phyloP scores from a whole-genome alignment of 106 monocot genomes.

The Platanthera guangdongensis region DNA sequence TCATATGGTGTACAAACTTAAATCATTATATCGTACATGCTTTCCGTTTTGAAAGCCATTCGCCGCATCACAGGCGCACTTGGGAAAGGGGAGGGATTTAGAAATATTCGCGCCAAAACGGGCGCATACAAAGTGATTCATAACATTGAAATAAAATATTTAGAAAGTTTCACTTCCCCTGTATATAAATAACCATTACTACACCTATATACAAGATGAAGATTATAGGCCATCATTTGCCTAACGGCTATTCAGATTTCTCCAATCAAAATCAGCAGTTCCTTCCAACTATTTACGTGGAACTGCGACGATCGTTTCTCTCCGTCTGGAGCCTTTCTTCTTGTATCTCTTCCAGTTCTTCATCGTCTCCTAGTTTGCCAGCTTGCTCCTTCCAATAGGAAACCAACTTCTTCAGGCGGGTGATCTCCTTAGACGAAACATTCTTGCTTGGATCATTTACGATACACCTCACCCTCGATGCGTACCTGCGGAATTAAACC shows the following conservation, averaged over 20 bases:
- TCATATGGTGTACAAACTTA: too few species aligned
- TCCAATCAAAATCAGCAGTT: neutral
- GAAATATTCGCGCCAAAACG: too few species aligned
- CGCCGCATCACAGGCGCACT: too few species aligned
- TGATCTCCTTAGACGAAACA: conserved; percentile 74
- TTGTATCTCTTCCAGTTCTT: conserved; percentile 81
- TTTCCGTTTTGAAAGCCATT: too few species aligned
- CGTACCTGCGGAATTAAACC: conserved; percentile 49
- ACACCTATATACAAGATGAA: too few species aligned
- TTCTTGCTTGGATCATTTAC: conserved; percentile 90
- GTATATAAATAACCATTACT: too few species aligned
- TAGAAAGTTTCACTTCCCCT: too few species aligned
- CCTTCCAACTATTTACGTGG: neutral
- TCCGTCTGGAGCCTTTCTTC: conserved; percentile 59
- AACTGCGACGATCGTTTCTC: conserved; percentile 6
- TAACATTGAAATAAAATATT: too few species aligned
- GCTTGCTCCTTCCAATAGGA: conserved; percentile 97
- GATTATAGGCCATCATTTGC: too few species aligned
- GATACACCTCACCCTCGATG: conserved; percentile 81
- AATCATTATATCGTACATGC: too few species aligned
- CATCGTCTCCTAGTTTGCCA: conserved; percentile 67
- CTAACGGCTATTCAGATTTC: neutral
- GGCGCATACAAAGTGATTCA: too few species aligned
- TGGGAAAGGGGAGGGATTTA: too few species aligned
- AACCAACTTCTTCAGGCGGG: conserved; percentile 66